These are phyloP conservation scores for Purpureocillium takamizusanense DNA, from an alignment of 2,329 filamentous ascomycete genomes.

Conservation along the genomic window DNA sequence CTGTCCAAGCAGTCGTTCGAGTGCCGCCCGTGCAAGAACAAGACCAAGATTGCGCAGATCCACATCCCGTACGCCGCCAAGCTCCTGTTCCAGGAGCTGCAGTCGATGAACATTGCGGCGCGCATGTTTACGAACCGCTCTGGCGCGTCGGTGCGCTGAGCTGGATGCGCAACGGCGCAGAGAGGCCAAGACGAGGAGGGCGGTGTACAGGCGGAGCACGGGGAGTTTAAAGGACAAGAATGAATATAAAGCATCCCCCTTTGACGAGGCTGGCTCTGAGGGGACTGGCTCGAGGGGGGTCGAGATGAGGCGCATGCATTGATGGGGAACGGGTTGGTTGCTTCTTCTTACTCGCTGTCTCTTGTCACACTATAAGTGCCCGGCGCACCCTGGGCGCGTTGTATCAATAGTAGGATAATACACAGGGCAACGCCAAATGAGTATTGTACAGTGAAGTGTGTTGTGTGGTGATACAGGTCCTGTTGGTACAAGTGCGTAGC, in stretches of 20 bases:
- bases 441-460: slow-evolving; percentile 4
- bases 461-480: slow-evolving; percentile 1
- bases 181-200: neutral
- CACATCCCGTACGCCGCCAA: slow-evolving; percentile 98
- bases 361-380: neutral
- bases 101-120: slow-evolving; percentile 96
- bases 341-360: neutral
- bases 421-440: slow-evolving; percentile 3
- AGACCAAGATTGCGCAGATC: slow-evolving; percentile 95
- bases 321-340: slow-evolving; percentile 3
- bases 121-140: slow-evolving; percentile 91
- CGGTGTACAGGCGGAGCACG: too few relatives aligned
- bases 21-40: slow-evolving; percentile 96
- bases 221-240: too few relatives aligned
- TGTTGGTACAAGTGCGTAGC: too few relatives aligned
- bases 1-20: slow-evolving; percentile 94
- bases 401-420: slow-evolving; percentile 12
- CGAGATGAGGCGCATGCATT: slow-evolving; percentile 12
- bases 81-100: slow-evolving; percentile 94
- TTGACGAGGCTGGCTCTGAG: too few relatives aligned
- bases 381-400: slow-evolving; percentile 5
- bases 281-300: neutral
- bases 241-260: too few relatives aligned
- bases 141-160: slow-evolving; percentile 62
- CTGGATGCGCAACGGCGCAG: too few relatives aligned